phyloP scores from a whole-genome alignment of 2,329 filamentous ascomycete species.

The Xylariales sp. region DNA sequence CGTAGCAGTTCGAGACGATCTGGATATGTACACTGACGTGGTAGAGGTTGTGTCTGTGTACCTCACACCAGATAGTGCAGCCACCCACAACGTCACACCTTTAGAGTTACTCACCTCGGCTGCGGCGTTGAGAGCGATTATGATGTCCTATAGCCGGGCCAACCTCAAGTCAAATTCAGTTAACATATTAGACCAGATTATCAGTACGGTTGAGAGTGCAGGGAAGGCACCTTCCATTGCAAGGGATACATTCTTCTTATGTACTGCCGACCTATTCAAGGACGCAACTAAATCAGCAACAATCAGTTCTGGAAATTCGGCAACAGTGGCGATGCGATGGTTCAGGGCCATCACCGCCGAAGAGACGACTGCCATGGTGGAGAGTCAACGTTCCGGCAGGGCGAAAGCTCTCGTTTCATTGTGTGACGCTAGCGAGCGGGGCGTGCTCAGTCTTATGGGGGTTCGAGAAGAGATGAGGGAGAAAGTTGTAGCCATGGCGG shows the following conservation, averaged over 20 bases:
- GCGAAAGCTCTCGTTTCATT: constrained; percentile 40
- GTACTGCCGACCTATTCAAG: constrained; percentile 41
- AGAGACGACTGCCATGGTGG: constrained; percentile 41
- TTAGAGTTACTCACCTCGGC: constrained; percentile 37
- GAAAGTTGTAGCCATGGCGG: constrained; percentile 28
- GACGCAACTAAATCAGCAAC: constrained; percentile 26
- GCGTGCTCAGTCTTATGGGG: constrained; percentile 31
- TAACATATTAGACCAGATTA: constrained; percentile 33
- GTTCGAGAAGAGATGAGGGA: constrained; percentile 21
- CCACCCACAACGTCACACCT: constrained; percentile 34
- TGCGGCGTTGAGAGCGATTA: constrained; percentile 46
- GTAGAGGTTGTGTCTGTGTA: constrained; percentile 58
- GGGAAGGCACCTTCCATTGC: constrained; percentile 36
- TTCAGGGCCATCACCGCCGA: constrained; percentile 43
- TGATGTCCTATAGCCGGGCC: constrained; percentile 42
- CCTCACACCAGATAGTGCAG: constrained; percentile 49
- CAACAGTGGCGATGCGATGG: constrained; percentile 29
- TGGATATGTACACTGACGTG: constrained; percentile 67
- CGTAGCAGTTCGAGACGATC: constrained; percentile 60
- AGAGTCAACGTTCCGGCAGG: constrained; percentile 45
- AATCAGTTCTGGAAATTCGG: constrained; percentile 9
- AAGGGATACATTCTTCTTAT: constrained; percentile 48
- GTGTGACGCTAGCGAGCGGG: constrained; percentile 35
- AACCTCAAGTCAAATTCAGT: constrained; percentile 31
- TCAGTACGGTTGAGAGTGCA: constrained; percentile 28